Base-by-base conservation (phyloP, 2,329 filamentous ascomycete species). In the Fusarium globosum region DNA sequence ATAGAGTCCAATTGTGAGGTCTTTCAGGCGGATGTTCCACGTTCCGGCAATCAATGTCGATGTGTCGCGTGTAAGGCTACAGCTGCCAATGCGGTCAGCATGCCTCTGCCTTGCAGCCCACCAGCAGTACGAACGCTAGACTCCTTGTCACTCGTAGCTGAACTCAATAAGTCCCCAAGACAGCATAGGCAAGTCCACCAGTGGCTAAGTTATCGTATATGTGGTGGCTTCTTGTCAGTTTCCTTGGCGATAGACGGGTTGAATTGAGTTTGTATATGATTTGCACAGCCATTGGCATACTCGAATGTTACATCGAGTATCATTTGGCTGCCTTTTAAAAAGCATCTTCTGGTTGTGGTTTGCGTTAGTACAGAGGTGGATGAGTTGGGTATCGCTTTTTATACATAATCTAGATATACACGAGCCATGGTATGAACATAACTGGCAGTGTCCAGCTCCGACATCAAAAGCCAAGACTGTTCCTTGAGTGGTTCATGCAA, bases 61-160 rank as follows among this genome's bases (percentile, higher is more conserved):
- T 36, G 38, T 62, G 61, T 53, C 28, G 18, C 36, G 48, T 52
- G 23, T 56, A 51, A 28, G 46, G 71, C 46, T 48, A 23, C 36
- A 46, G 52, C 7, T 46, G 15, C 26, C 45, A 33, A 53, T 69
- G 41, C 51, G 42, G 61, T 67, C 70, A 71, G 71, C 53, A 59
- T 52, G 26, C 41, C 46, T 53, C 41, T 30, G 35, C 20, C 18
- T 38, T 18, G 8, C 36, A 58, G 45, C 51, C 45, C 41, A 69
- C 69, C 51, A 55, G 48, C 48, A 58, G 20, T 33, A 48, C 28
- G 36, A 35, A 18, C 36, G 16, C 30, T 41, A 23, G 53, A 30
- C 43, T 42, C 30, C 20, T 23, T 43, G 30, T 55, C 35, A 45
- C 36, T 46, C 42, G 23, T 53, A 33, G 66, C 45, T 46, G 20